These are phyloP conservation scores for Dalbergia cultrata DNA, from an alignment of 306 rosid genomes.

Conservation along the genomic window DNA sequence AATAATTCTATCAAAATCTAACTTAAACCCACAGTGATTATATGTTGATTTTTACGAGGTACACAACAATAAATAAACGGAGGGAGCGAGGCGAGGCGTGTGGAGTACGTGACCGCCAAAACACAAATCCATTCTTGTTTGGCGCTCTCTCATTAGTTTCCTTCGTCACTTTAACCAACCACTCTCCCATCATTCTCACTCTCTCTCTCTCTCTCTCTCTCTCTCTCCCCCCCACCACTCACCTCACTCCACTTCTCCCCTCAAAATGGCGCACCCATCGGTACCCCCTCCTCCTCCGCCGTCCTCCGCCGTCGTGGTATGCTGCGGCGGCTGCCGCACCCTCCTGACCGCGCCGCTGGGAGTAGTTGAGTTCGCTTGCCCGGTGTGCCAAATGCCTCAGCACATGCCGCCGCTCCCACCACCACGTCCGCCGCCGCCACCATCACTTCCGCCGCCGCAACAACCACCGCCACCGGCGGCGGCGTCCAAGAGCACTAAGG, in stretches of 20 bases:
- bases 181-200: not conserved
- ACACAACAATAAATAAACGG: not conserved
- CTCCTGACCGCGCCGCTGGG: constrained; percentile 63
- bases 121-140: not conserved
- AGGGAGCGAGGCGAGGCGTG: not conserved
- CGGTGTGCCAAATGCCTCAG: constrained; percentile 71
- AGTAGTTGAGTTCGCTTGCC: constrained; percentile 69
- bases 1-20: too few relatives aligned
- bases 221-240: not conserved
- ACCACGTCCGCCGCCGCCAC: constrained; percentile 57
- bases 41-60: too few relatives aligned
- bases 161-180: not conserved
- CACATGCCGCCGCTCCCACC: constrained; percentile 34
- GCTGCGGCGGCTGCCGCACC: constrained; percentile 75
- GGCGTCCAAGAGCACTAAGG: not conserved
- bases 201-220: not conserved
- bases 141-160: not conserved
- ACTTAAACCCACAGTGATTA: too few relatives aligned
- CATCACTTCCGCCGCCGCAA: not conserved
- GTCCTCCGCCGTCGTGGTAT: constrained; percentile 55
- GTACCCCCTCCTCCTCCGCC: constrained; percentile 41
- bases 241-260: not conserved
- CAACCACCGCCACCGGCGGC: not conserved
- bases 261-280: not conserved
- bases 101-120: not conserved